Percentiles rank a stretch among this genome's conserved stretches.
Conservation (phyloP, 2,329 filamentous ascomycete genomes). For the Hypoxylon rubiginosum region DNA sequence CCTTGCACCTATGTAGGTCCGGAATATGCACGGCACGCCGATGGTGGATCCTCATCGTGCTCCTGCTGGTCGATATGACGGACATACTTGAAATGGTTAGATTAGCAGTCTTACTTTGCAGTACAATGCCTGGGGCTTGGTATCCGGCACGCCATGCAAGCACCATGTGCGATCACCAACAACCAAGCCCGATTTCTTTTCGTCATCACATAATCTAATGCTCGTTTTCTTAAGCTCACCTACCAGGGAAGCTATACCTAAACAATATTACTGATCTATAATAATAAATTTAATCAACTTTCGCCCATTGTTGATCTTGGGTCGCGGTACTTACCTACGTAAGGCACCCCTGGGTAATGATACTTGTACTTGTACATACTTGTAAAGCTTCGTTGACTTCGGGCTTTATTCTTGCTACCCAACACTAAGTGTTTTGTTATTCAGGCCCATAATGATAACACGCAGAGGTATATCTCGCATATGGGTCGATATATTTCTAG, state of each 20-base stretch:
- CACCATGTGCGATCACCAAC: not conserved
- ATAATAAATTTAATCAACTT: too few relatives aligned
- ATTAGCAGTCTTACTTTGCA: not conserved
- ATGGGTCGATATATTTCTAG: too few relatives aligned
- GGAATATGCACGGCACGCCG: not conserved
- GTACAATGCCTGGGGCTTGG: not conserved
- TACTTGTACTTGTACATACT: not conserved
- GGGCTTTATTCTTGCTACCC: too few relatives aligned
- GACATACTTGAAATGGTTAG: conserved; percentile 1
- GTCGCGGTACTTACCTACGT: not conserved
- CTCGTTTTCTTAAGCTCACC: not conserved
- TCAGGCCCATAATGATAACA: too few relatives aligned
- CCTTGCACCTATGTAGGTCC: not conserved
- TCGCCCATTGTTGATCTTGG: too few relatives aligned
- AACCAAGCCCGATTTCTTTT: not conserved
- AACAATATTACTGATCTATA: too few relatives aligned
- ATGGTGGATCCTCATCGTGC: not conserved
- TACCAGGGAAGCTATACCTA: too few relatives aligned
- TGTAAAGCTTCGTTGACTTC: too few relatives aligned
- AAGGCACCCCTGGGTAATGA: not conserved
- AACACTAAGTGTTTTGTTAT: too few relatives aligned
- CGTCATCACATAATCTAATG: not conserved
- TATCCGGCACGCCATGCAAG: not conserved
- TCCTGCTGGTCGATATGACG: not conserved
- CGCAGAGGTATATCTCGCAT: too few relatives aligned